phyloP scores from a whole-genome alignment of 2,329 filamentous ascomycete species.

The Colletotrichum karsti region DNA sequence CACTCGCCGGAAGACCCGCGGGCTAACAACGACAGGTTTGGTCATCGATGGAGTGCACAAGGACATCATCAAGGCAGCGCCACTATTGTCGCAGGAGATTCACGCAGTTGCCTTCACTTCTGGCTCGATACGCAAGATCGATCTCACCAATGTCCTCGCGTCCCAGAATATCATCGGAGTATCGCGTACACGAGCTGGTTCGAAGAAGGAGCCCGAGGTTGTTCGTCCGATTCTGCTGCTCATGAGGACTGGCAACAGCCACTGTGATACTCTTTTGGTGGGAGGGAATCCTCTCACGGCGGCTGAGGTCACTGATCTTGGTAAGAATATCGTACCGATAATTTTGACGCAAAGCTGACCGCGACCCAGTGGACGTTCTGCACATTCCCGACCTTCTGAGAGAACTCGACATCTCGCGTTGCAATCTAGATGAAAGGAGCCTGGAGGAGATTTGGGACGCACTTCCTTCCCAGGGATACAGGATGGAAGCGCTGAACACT shows the following conservation, averaged over 20 bases:
- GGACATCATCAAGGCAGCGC: constrained; percentile 45
- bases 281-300: constrained; percentile 57
- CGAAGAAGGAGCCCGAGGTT: constrained; percentile 45
- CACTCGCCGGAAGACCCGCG: not conserved
- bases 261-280: constrained; percentile 60
- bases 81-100: constrained; percentile 63
- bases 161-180: constrained; percentile 20
- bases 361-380: constrained; percentile 36
- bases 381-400: constrained; percentile 44
- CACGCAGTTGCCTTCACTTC: constrained; percentile 65
- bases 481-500: constrained; percentile 58
- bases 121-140: constrained; percentile 62
- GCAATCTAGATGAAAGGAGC: constrained; percentile 58
- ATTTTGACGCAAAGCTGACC: not conserved
- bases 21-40: constrained; percentile 9
- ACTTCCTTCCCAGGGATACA: constrained; percentile 53
- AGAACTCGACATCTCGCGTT: constrained; percentile 59
- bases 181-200: constrained; percentile 12
- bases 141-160: constrained; percentile 54
- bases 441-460: constrained; percentile 57
- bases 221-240: constrained; percentile 59
- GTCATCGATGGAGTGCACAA: constrained; percentile 26
- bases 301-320: constrained; percentile 57
- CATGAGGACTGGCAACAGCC: constrained; percentile 53
- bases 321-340: constrained; percentile 38